A percentile compares a stretch with the other conserved stretches of the same genome.
Conservation (phyloP, 352 stramenopile genomes). For the Hyaloperonospora arabidopsidis region DNA sequence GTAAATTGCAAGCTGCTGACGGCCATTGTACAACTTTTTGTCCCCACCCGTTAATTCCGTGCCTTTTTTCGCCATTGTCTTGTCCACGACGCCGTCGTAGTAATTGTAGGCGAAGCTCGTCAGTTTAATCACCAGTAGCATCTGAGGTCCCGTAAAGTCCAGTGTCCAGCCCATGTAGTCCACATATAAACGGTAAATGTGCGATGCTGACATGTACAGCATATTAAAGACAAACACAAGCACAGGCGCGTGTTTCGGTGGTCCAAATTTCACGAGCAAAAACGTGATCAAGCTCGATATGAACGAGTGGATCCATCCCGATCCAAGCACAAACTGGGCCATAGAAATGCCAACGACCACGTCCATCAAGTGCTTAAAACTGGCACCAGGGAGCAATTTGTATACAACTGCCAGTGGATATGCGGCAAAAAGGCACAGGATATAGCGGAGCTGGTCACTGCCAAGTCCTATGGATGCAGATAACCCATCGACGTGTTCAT, state of each 20-base stretch:
- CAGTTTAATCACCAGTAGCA: conserved; percentile 95
- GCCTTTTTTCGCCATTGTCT: conserved; percentile 35
- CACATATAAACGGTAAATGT: conserved; percentile 93
- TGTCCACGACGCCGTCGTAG: conserved; percentile 86
- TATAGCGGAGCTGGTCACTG: conserved; percentile 71
- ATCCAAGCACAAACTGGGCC: conserved; percentile 90
- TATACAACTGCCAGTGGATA: conserved; percentile 91
- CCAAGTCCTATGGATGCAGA: conserved; percentile 36
- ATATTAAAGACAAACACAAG: conserved; percentile 93
- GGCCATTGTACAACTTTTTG: conserved; percentile 30
- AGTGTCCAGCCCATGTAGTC: conserved; percentile 91
- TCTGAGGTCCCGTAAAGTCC: conserved; percentile 85
- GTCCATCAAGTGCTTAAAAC: conserved; percentile 89
- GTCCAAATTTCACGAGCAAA: conserved; percentile 66
- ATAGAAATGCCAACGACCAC: conserved; percentile 88
- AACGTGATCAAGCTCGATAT: conserved; percentile 88
- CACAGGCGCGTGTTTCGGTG: conserved; percentile 47
- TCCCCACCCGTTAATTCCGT: conserved; percentile 11
- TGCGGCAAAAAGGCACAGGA: conserved; percentile 88
- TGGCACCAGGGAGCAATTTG: conserved; percentile 69
- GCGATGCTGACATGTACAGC: conserved; percentile 85
- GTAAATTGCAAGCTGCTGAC: conserved; percentile 60
- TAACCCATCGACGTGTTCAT: conserved; percentile 39
- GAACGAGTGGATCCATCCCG: conserved; percentile 93
- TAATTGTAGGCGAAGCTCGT: conserved; percentile 97